A percentile compares a stretch with the other conserved stretches of the same genome.
phyloP scores from a whole-genome alignment of 192 early-diverging fungal genomes.

The Gonapodya prolifera region DNA sequence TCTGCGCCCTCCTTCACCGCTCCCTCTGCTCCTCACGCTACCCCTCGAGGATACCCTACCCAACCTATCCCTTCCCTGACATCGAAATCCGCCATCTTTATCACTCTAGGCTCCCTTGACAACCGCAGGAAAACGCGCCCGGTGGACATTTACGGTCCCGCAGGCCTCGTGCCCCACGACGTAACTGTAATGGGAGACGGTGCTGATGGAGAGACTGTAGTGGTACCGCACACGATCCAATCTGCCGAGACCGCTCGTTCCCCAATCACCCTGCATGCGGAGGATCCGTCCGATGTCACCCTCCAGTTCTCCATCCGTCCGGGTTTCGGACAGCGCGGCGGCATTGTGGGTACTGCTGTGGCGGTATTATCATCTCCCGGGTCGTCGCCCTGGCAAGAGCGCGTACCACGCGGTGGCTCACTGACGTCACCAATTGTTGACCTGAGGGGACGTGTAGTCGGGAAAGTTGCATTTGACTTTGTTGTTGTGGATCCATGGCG shows the following conservation, averaged over 20 bases:
- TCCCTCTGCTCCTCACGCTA: neutral
- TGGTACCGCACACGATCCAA: neutral
- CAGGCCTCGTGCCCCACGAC: neutral
- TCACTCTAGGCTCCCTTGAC: neutral
- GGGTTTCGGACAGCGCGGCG: neutral
- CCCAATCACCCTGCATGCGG: neutral
- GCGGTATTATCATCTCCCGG: neutral
- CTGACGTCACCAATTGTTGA: neutral
- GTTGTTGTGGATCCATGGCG: neutral
- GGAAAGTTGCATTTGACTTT: neutral
- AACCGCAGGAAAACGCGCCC: neutral
- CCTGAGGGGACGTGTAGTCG: neutral
- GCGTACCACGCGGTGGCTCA: neutral
- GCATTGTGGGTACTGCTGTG: neutral
- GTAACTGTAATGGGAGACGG: neutral
- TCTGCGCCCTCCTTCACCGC: neutral
- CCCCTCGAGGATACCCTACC: neutral
- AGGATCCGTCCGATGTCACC: neutral
- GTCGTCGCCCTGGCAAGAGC: neutral
- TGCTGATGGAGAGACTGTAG: neutral
- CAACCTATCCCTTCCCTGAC: neutral
- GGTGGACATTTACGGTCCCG: neutral
- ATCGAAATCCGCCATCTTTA: neutral
- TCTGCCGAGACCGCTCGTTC: neutral
- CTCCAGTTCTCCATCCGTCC: neutral